Evolutionary conservation across 345 rosid genomes (phyloP).

Genomic region (Brassica cretica): DNA sequence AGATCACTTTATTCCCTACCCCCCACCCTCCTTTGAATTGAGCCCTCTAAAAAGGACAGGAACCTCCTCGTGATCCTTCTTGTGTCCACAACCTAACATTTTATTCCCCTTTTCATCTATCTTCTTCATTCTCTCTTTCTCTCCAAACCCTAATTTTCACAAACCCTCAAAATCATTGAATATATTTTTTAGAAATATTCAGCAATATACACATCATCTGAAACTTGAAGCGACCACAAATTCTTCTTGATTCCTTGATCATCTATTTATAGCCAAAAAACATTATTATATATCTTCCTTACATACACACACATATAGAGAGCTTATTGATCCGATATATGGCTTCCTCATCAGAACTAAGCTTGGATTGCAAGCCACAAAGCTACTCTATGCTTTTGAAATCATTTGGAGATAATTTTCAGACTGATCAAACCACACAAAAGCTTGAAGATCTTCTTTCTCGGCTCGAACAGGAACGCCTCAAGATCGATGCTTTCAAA

Average conservation of each 20-base stretch:
- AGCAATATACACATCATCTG: conserved; percentile 27
- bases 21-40: conserved; percentile 12
- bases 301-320: conserved; percentile 6
- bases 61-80: conserved; percentile 46
- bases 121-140: conserved; percentile 19
- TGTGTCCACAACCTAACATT: conserved; percentile 42
- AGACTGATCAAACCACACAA: conserved; percentile 55
- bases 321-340: conserved; percentile 34
- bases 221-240: conserved; percentile 19
- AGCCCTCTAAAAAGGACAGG: conserved; percentile 45
- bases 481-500: conserved; percentile 97
- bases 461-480: conserved; percentile 86
- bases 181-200: conserved; percentile 12
- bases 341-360: conserved; percentile 82
- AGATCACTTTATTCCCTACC: conserved; percentile 35
- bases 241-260: conserved; percentile 26
- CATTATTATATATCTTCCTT: conserved; percentile 10
- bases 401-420: conserved; percentile 69
- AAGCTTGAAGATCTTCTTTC: conserved; percentile 84
- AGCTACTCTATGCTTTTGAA: conserved; percentile 87
- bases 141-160: conserved; percentile 38
- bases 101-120: conserved; percentile 31
- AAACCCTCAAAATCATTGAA: conserved; percentile 33
- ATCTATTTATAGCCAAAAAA: conserved; percentile 14
- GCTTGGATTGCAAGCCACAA: conserved; percentile 82